Base-by-base conservation (phyloP, 1,284 basidiomycete species). In the Takashimella koratensis region DNA sequence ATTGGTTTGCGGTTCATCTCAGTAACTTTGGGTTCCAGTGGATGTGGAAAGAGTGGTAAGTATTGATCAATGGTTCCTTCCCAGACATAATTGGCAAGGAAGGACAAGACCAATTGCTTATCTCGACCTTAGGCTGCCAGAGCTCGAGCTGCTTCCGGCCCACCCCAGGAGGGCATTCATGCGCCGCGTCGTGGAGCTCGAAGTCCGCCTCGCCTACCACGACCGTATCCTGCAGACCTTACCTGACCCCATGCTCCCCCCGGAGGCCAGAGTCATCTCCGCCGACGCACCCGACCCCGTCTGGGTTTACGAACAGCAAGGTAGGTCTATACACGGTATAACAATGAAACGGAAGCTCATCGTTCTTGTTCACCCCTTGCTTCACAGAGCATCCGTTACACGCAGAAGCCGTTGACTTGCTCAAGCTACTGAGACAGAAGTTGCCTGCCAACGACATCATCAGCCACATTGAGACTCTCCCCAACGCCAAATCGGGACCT, bases 1-100 rank as follows among this genome's bases (percentile, higher is more conserved):
- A 96, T 62, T 98, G 96, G 96, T 97, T 98, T 67, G 84, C 90
- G 4, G 82, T 90, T 2, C 96, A 99, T 67, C 87, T 98, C 82
- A 93, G 89, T 65, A 99, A 98, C 77, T 99, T 98, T 75, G 88
- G 87, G 20, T 98, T 98, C 78, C 85, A 87, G 65, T 99, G 96
- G 96, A 92, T 94, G n/a, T 99, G 96, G 96, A 93, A 92, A 67
- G 96, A 98, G 81, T 99, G 96, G 95, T 93, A 58, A 43, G 84
- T 76, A 5, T 24, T 36, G 26, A 40, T 53, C 16, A 47, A 30
- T 43, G 24, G 39, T 45, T 21, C 26, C 19, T n/a, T n/a, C n/a
- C 16, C 16, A 8, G 10, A 36, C 30, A 8, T 36, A 36, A 36
- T 36, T 8, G 16, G 10, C 30, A 36, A 36, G 30, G 36, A 20